Conservation (phyloP, 805 yeast genomes). For the Osmozyma mogii region DNA sequence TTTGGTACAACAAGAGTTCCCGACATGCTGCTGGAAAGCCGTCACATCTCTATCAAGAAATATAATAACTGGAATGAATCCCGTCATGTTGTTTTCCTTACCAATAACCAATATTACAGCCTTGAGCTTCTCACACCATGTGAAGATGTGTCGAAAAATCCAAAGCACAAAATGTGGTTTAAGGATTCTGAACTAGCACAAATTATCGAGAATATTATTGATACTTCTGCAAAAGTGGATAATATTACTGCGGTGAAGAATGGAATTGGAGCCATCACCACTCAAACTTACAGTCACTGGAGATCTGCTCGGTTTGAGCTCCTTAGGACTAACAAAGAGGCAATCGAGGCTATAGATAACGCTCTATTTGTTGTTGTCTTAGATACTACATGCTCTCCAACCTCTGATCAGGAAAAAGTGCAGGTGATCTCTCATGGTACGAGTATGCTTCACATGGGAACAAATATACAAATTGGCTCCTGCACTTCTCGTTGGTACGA, state of each 20-base stretch:
- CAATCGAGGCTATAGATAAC: slow-evolving; percentile 34
- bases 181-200: slow-evolving; percentile 43
- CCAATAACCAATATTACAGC: slow-evolving; percentile 43
- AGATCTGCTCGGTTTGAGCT: slow-evolving; percentile 37
- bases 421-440: slow-evolving; percentile 46
- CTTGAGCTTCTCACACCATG: slow-evolving; percentile 40
- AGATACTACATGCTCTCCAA: slow-evolving; percentile 39
- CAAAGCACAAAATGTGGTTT: slow-evolving; percentile 40
- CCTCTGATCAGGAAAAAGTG: slow-evolving; percentile 40
- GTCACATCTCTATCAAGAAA: slow-evolving; percentile 33
- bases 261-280: slow-evolving; percentile 48
- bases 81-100: slow-evolving; percentile 42
- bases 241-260: slow-evolving; percentile 32
- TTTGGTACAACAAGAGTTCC: slow-evolving; percentile 63
- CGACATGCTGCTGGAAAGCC: slow-evolving; percentile 12
- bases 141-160: slow-evolving; percentile 6
- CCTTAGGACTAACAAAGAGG: slow-evolving; percentile 27
- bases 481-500: slow-evolving; percentile 57
- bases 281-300: slow-evolving; percentile 46
- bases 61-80: slow-evolving; percentile 26
- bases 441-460: slow-evolving; percentile 30
- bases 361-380: slow-evolving; percentile 46
- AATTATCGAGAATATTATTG: slow-evolving; percentile 36
- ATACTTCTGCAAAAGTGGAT: slow-evolving; percentile 26
- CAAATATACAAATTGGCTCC: slow-evolving; percentile 46